These are phyloP conservation scores for Eucalyptus erythrocorys DNA, from an alignment of 345 rosid species.

Conservation along the genomic window DNA sequence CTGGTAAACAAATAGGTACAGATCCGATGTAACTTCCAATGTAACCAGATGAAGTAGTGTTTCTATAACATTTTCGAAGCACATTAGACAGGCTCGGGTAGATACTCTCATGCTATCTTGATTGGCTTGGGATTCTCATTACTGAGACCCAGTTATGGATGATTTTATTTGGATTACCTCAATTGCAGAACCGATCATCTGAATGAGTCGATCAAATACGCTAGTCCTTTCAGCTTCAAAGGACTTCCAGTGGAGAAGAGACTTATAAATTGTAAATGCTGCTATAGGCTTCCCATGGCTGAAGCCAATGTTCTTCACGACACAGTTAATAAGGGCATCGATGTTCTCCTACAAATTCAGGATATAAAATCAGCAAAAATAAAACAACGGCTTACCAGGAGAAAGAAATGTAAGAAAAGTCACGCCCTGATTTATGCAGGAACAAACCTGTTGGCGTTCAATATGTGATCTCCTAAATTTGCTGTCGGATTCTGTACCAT, in stretches of 20 bases:
- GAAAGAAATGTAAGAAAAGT: background rate
- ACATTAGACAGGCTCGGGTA: background rate
- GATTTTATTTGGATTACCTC: slow-evolving; percentile 41
- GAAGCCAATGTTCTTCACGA: slow-evolving; percentile 59
- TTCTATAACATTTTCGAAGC: background rate
- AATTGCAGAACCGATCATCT: slow-evolving; percentile 96
- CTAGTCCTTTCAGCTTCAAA: slow-evolving; percentile 95
- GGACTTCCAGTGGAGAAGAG: slow-evolving; percentile 97
- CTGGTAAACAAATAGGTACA: background rate
- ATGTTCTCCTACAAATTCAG: slow-evolving; percentile 59
- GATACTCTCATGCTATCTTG: background rate
- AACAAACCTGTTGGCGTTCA: slow-evolving; percentile 82
- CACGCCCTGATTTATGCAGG: background rate
- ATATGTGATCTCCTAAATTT: slow-evolving; percentile 55
- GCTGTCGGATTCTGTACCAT: slow-evolving; percentile 58
- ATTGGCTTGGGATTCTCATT: background rate
- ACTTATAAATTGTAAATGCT: slow-evolving; percentile 88
- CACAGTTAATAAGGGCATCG: slow-evolving; percentile 78
- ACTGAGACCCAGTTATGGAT: background rate
- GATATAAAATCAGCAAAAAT: background rate
- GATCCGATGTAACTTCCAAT: background rate
- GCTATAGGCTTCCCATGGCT: slow-evolving; percentile 87
- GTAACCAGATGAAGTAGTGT: background rate
- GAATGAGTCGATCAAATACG: slow-evolving; percentile 94
- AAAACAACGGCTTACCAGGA: background rate